Base-by-base conservation (phyloP, 164 flowering plant species). In the Cinnamomum chago region DNA sequence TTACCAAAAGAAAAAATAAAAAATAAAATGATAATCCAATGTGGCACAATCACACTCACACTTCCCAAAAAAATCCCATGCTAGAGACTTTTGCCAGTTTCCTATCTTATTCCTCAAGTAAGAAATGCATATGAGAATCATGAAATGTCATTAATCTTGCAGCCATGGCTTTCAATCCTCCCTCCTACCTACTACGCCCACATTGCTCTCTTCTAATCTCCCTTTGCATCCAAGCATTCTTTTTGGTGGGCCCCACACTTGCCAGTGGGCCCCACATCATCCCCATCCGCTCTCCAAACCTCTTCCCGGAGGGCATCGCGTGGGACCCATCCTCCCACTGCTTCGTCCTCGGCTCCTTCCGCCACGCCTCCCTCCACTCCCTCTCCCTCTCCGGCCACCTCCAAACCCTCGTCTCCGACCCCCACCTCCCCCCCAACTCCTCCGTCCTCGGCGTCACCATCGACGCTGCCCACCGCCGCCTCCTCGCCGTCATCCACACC, bases 311-410 rank as follows among this genome's bases (percentile, higher is more conserved):
- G 64, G 83, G 85, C 78, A 55, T 91, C 47, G 72, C 86, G 3
- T 92, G 85, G 86, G 97, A 91, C 77, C 87, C 87, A 58, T 71
- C 78, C 2, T 83, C 83, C 73, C 88, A 92, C 67, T 95, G 89
- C 87, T 90, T 94, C 82, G 24, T 93, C 70, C 84, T 87, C 72
- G 87, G 89, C 70, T 88, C 96, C 71, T 74, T 83, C 67, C 87
- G 64, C 77, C 75, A 71, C 70, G 88, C 83, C 70, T 62, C 84
- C 17, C 72, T 92, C 76, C 73, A 47, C 81, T 69, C 92, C 78
- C 82, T 90, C 75, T 89, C 93, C 72, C 92, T 87, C 72, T 90
- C 91, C 76, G 93, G 91, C 73, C 89, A 87, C 67, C 78, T 78
- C 58, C 79, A 88, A 58, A 78, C 84, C 58, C 79, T 92, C 15